These are phyloP conservation scores for Daphne laureola DNA, from an alignment of 441 rosid genomes.

Conservation along the genomic window DNA sequence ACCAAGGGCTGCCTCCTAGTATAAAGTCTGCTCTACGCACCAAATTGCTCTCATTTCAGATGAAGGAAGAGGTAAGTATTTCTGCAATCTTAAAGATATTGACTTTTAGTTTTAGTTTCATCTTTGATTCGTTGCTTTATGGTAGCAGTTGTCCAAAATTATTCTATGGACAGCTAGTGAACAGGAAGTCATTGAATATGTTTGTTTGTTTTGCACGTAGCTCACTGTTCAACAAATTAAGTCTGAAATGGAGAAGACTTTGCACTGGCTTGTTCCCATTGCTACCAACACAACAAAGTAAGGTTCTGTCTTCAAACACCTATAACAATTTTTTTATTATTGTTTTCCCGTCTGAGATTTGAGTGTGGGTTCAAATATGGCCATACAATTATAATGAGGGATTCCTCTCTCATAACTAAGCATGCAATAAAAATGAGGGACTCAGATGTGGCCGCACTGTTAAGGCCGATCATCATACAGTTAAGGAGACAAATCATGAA, in stretches of 20 bases:
- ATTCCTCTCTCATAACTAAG: too few species aligned
- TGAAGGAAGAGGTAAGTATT: slow-evolving; percentile 68
- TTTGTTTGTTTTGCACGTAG: slow-evolving; percentile 33
- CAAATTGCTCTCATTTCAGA: slow-evolving; percentile 55
- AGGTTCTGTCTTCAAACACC: slow-evolving; percentile 9
- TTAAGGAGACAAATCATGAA: too few species aligned
- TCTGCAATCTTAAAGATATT: background rate
- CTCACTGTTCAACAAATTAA: slow-evolving; percentile 72
- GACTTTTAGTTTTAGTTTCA: slow-evolving; percentile 6
- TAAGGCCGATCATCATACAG: too few species aligned
- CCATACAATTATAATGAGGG: too few species aligned
- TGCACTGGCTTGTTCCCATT: slow-evolving; percentile 94
- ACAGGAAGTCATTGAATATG: background rate
- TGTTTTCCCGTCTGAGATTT: background rate
- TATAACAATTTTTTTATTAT: background rate
- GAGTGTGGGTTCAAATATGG: too few species aligned
- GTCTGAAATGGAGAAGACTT: slow-evolving; percentile 89
- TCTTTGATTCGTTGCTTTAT: background rate
- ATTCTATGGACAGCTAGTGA: background rate
- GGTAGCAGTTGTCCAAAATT: background rate
- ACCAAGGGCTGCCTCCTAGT: slow-evolving; percentile 91
- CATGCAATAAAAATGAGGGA: too few species aligned
- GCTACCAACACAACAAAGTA: slow-evolving; percentile 96
- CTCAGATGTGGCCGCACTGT: too few species aligned
- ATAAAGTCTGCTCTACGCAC: slow-evolving; percentile 79